Evolutionary conservation across 1,284 basidiomycete genomes (phyloP), one percentile per base, ranked within the genome.

Genomic region (Apiotrichum porosum): DNA sequence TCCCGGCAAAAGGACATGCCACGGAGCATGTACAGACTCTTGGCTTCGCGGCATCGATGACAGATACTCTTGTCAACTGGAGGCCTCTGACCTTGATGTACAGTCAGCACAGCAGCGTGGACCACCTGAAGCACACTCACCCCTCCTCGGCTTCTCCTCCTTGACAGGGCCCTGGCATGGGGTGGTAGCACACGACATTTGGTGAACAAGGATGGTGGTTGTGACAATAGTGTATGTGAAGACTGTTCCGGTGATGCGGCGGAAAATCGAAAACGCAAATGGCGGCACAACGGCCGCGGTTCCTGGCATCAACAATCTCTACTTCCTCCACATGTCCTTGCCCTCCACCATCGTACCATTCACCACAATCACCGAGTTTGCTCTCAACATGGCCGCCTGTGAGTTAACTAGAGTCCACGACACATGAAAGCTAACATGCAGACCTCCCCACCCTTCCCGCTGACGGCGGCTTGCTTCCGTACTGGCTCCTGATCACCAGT

Each of bases 401-500:
- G 24, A 15, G 42, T 6, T n/a, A n/a, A n/a, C n/a, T n/a, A n/a
- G n/a, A n/a, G 31, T 40, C 38, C 26, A 6, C 26, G 12, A 28
- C 26, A 28, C 26, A 12, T 12, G 26, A 6, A 28, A 28, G 26
- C 26, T 26, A 18, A 41, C 39, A 14, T 28, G 18, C 44, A 65
- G 60, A 56, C 45, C 56, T 66, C 1, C 66, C 65, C 15, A 47
- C 58, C 12, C 39, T 50, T 2, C 52, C 66, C 8, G 46, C 59
- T 12, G 41, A 42, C 18, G 63, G 78, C 19, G 89, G 88, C n/a
- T 76, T 79, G 63, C 80, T 95, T 9, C 86, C 88, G 1, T 81
- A 83, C 69, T 94, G 90, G 88, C 85, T 91, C 68, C 79, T 93
- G 38, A 61, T 92, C 56, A 81, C 90, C 30, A 80, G 86, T 17